These are phyloP conservation scores for Lachnellula suecica DNA, from an alignment of 2,329 filamentous ascomycete genomes.

Conservation along the genomic window DNA sequence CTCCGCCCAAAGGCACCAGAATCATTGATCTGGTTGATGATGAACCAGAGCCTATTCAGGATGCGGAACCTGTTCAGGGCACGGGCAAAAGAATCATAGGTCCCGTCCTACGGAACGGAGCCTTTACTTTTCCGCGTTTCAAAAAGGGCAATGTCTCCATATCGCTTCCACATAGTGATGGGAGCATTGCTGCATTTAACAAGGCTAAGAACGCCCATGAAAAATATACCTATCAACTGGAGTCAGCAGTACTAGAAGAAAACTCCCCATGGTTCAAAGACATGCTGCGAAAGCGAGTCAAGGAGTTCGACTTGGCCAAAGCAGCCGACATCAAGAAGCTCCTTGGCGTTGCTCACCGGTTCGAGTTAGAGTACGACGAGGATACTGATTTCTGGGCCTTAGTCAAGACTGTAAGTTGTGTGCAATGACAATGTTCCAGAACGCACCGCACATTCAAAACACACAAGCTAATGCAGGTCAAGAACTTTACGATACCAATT, in stretches of 20 bases:
- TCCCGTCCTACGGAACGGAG: too few relatives aligned
- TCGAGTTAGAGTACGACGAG: conserved; percentile 4
- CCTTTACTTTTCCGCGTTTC: conserved; percentile 8
- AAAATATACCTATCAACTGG: conserved; percentile 8
- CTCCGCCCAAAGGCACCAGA: too few relatives aligned
- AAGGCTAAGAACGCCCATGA: not conserved
- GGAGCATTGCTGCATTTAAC: not conserved
- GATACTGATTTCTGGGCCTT: not conserved
- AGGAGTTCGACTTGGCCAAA: conserved; percentile 2
- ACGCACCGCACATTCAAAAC: too few relatives aligned
- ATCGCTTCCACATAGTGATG: too few relatives aligned
- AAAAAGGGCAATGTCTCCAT: conserved; percentile 12
- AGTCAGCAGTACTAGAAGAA: not conserved
- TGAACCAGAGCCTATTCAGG: too few relatives aligned
- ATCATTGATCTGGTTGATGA: too few relatives aligned
- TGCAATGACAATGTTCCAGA: not conserved
- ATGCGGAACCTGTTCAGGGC: too few relatives aligned
- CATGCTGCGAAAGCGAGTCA: not conserved
- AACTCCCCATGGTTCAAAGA: conserved; percentile 13
- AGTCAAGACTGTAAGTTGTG: conserved; percentile 2
- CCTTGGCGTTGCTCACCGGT: not conserved
- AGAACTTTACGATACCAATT: too few relatives aligned
- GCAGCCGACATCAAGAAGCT: not conserved
- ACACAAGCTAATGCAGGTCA: too few relatives aligned
- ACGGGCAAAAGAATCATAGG: too few relatives aligned